Evolutionary conservation across 495 filamentous ascomycete species (phyloP), one percentile per base, ranked within the genome.

Genomic region (Sporormia fimetaria): DNA sequence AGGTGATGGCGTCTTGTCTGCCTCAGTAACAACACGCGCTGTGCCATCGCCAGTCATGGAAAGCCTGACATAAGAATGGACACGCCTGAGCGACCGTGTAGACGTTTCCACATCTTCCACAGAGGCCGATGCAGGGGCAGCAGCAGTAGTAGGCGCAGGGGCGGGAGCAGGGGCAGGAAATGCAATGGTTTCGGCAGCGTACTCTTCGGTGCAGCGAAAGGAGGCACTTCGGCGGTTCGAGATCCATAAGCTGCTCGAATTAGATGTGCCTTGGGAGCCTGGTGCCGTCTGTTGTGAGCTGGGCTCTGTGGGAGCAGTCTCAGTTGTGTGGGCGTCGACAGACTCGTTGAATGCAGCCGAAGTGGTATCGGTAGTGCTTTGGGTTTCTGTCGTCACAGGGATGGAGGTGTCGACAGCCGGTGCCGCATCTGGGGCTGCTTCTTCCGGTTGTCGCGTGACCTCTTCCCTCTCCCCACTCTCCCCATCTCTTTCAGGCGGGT

Each of bases 21-120:
- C 71, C 46, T 76, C 65, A 30, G 78, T 73, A 6, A 81, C 68
- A 22, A 95, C 67, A 60, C 84, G 77, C 2, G 86, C 87, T 54
- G 82, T 83, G 37, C 87, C 87, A 40, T 92, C 84, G 33, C 81
- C 68, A 14, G 82, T 87, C 44, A 83, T 62, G 0, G 83, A 86
- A 35, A 94, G 55, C 30, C 76, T 66, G 21, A 82, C 60, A 22
- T 60, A 62, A 10, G 75, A 76, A 3, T 64, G 62, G 3, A 62
- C 55, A 35, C 62, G 61, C 47, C 62, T 58, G 18, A 56, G 33
- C 6, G 37, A 17, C 10, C 42, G 37, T 10, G 40, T 30, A 8
- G 33, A 9, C 20, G 33, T 29, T n/a, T n/a, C n/a, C n/a, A n/a
- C n/a, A n/a, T n/a, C n/a, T n/a, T n/a, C n/a, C n/a, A n/a, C n/a